Conservation (phyloP, 345 rosid genomes). For the Populus davidiana region DNA sequence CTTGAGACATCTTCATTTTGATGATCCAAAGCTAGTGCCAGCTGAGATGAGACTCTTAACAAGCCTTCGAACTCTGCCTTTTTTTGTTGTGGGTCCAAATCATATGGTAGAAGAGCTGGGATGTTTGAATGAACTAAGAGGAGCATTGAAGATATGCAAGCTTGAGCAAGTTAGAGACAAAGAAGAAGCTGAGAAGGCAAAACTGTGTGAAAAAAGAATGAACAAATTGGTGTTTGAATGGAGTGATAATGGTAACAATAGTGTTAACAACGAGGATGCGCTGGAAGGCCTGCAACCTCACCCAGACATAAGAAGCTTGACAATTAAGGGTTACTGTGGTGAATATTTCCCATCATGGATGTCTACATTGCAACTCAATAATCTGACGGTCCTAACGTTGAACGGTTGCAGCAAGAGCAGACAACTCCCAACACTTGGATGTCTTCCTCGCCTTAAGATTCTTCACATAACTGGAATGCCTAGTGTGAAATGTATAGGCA, state of each 20-base stretch:
- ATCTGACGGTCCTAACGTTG: too few species aligned
- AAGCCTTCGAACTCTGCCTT: neutral
- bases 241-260: neutral
- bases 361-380: neutral
- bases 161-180: too few species aligned
- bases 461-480: too few species aligned
- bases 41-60: neutral
- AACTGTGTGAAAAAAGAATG: neutral
- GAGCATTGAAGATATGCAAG: too few species aligned
- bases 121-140: neutral
- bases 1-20: neutral
- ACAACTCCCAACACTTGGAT: too few species aligned
- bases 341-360: conserved; percentile 6
- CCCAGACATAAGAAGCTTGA: neutral
- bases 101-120: neutral
- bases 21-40: neutral
- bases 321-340: conserved; percentile 7
- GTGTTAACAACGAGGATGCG: neutral
- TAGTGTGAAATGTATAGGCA: too few species aligned
- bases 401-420: too few species aligned
- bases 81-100: neutral
- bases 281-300: conserved; percentile 20
- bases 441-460: too few species aligned
- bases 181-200: too few species aligned
- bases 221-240: neutral